Percentiles rank a stretch among this genome's conserved stretches.
Evolutionary conservation across 805 yeast genomes (phyloP).

Genomic region (Torulaspora franciscae): DNA sequence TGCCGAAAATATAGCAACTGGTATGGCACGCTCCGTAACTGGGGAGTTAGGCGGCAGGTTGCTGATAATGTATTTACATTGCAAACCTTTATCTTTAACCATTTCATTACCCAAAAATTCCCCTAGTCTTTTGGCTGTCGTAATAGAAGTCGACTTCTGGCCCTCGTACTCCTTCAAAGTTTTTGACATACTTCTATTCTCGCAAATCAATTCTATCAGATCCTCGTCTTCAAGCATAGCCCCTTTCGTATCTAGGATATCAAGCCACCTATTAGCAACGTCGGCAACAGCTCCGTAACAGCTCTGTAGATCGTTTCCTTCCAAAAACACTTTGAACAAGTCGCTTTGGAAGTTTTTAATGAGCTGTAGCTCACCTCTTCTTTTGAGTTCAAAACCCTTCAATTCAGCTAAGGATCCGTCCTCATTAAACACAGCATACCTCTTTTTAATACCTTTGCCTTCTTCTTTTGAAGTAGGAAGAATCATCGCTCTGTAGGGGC

Average conservation of each 20-base stretch:
- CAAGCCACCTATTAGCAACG: constrained; percentile 95
- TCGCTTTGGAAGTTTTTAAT: constrained; percentile 95
- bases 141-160: constrained; percentile 91
- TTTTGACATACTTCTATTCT: constrained; percentile 92
- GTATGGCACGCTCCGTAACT: constrained; percentile 92
- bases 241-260: constrained; percentile 85
- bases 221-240: constrained; percentile 87
- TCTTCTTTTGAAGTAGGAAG: constrained; percentile 96
- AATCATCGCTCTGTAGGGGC: constrained; percentile 97
- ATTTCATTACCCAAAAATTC: constrained; percentile 93
- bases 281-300: constrained; percentile 88
- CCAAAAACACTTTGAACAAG: constrained; percentile 83
- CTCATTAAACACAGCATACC: constrained; percentile 94
- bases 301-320: constrained; percentile 69
- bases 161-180: constrained; percentile 81
- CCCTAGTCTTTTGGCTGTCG: constrained; percentile 89
- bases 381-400: constrained; percentile 92
- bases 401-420: constrained; percentile 93
- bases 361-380: constrained; percentile 92
- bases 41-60: constrained; percentile 79
- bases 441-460: constrained; percentile 91
- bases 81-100: constrained; percentile 94
- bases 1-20: constrained; percentile 91
- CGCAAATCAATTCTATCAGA: constrained; percentile 89
- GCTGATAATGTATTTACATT: constrained; percentile 89